Base-by-base conservation (phyloP, 2,329 filamentous ascomycete species). In the Colletotrichum orchidophilum region DNA sequence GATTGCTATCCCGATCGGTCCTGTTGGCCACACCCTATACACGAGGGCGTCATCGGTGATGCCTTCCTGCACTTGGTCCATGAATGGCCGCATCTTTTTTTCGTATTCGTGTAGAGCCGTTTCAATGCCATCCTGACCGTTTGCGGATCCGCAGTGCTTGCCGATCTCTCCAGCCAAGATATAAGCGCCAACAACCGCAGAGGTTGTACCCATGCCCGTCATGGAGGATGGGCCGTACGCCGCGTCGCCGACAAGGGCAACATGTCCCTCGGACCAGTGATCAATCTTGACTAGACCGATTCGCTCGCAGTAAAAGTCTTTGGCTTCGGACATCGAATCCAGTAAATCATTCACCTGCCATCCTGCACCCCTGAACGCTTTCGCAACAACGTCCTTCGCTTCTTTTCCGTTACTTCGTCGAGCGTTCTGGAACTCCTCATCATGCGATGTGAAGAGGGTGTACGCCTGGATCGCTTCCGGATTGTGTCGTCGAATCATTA, bases 171-270 rank as follows among this genome's bases (percentile, higher is more conserved):
- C 88, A 0, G 88, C 88, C 5, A 91, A 80, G 3, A 89, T 77
- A 75, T 90, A 91, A 1, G 87, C 86, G 0, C 85, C 84, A 0
- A 86, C 76, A 0, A 91, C 74, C 0, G 84, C 83, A 0, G 80
- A 73, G 1, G 84, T 85, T 0, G 87, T 88, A 0, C 88, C 88
- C 80, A 87, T 83, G 0, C 88, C 89, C 0, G 84, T 86, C 5
- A 64, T 49, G 3, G 84, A 82, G 0, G 83, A 81, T 0, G 87
- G 86, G 33, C 83, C 85, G 75, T 84, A 86, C 0, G 79, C 87
- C 1, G 89, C 86, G 71, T 92, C 88, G 0, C 88, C 89, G 0
- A 90, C 60, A 0, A 90, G 78, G 1, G 81, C 83, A 3, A 88
- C 81, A 0, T 86, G 83, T 0, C 85, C 84, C 0, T 77, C 76